A percentile compares a stretch with the other conserved stretches of the same genome.
phyloP scores from a whole-genome alignment of 805 yeast species.

The Myxozyma neotropica region DNA sequence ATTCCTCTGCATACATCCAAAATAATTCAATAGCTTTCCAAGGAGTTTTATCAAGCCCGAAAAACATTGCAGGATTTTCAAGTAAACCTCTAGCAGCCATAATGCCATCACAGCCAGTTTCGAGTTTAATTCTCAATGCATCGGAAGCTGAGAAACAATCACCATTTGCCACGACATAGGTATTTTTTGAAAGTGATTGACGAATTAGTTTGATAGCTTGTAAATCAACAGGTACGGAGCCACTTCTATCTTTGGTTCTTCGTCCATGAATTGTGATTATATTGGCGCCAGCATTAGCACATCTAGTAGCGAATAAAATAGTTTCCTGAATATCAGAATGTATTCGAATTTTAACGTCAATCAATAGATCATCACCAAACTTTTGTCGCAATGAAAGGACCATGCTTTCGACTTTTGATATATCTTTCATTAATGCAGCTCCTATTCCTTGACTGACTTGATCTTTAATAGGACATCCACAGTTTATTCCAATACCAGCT shows the following conservation, averaged over 20 bases:
- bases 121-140: constrained; percentile 59
- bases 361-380: constrained; percentile 69
- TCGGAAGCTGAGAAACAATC: constrained; percentile 77
- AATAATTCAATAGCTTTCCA: constrained; percentile 89
- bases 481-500: constrained; percentile 92
- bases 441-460: constrained; percentile 96
- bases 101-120: constrained; percentile 84
- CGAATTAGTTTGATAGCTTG: constrained; percentile 76
- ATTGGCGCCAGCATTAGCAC: constrained; percentile 88
- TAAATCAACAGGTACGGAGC: constrained; percentile 73
- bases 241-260: constrained; percentile 76
- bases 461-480: constrained; percentile 96
- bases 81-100: constrained; percentile 94
- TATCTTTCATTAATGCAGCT: constrained; percentile 87
- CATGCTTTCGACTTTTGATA: constrained; percentile 79
- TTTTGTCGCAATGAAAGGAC: constrained; percentile 76
- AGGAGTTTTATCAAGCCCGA: constrained; percentile 73
- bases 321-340: constrained; percentile 78
- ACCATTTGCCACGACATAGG: constrained; percentile 97
- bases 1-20: constrained; percentile 74
- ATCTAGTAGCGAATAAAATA: constrained; percentile 64
- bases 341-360: constrained; percentile 91
- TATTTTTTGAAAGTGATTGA: constrained; percentile 48
- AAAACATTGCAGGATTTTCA: constrained; percentile 82
- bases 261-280: constrained; percentile 94